Evolutionary conservation across 768 basidiomycete genomes (phyloP).

Genomic region (Tylopilus plumbeoviolaceoides): DNA sequence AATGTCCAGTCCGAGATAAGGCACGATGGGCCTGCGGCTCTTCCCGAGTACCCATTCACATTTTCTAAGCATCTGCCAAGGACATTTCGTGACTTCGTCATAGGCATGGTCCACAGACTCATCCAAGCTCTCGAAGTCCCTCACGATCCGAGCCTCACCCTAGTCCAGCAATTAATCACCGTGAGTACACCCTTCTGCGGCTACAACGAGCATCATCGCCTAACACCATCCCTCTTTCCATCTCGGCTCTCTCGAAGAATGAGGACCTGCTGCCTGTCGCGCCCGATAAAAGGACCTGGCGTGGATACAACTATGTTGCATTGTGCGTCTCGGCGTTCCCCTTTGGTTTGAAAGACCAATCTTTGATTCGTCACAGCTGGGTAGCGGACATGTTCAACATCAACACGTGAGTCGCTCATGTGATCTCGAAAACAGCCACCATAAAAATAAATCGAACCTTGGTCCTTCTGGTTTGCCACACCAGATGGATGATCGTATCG

Average conservation of each 20-base stretch:
- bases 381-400: conserved; percentile 78
- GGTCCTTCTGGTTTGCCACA: background rate
- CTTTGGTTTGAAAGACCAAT: background rate
- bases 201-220: background rate
- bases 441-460: background rate
- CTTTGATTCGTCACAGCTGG: conserved; percentile 49
- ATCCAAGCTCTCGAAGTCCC: conserved; percentile 44
- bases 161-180: conserved; percentile 54
- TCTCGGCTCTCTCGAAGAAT: conserved; percentile 41
- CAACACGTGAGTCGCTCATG: conserved; percentile 52
- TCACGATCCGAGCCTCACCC: conserved; percentile 49
- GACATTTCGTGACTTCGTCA: conserved; percentile 4
- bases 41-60: background rate
- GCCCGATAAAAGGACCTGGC: conserved; percentile 62
- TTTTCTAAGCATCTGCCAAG: background rate
- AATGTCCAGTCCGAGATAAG: conserved; percentile 9
- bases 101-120: conserved; percentile 25
- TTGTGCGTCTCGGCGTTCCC: conserved; percentile 40
- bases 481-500: conserved; percentile 77
- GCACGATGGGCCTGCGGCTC: background rate
- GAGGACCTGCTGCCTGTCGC: conserved; percentile 70
- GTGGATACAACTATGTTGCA: conserved; percentile 57
- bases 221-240: conserved; percentile 8
- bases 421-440: background rate
- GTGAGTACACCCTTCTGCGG: conserved; percentile 32